Conservation (phyloP, 2,329 filamentous ascomycete genomes). For the Huntiella abstrusa region DNA sequence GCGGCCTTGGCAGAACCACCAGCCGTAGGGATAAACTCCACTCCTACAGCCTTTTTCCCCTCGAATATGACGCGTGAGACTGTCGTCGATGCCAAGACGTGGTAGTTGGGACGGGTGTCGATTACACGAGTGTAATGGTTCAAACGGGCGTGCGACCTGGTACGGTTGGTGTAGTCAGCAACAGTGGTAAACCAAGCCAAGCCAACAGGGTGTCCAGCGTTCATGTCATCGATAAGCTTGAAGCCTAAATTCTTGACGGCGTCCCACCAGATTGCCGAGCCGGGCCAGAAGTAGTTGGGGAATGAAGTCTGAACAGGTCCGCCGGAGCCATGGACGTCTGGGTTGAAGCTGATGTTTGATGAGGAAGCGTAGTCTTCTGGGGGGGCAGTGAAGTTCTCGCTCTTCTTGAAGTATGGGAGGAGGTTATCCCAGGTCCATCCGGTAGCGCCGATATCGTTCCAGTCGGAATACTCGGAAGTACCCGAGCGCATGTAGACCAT, state of each 20-base stretch:
- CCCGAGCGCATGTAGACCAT: conserved; percentile 21
- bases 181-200: conserved; percentile 17
- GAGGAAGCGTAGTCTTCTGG: conserved; percentile 7
- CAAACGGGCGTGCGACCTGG: conserved; percentile 15
- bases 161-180: conserved; percentile 17
- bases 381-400: conserved; percentile 12
- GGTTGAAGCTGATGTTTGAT: conserved; percentile 21
- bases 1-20: conserved; percentile 4
- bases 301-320: conserved; percentile 36
- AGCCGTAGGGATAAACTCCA: conserved; percentile 33
- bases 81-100: conserved; percentile 37
- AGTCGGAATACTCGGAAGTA: conserved; percentile 24
- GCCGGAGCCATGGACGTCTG: conserved; percentile 29
- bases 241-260: conserved; percentile 32
- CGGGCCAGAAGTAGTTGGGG: conserved; percentile 9
- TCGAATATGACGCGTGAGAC: conserved; percentile 35
- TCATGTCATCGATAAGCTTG: conserved; percentile 27
- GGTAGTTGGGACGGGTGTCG: conserved; percentile 33
- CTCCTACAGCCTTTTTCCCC: conserved; percentile 33
- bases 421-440: conserved; percentile 23
- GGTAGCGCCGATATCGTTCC: conserved; percentile 25
- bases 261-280: conserved; percentile 28
- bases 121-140: conserved; percentile 17
- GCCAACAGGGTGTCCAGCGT: conserved; percentile 14
- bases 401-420: conserved; percentile 26